Conservation (phyloP, 176 grass and related monocot species). For the Zea luxurians region DNA sequence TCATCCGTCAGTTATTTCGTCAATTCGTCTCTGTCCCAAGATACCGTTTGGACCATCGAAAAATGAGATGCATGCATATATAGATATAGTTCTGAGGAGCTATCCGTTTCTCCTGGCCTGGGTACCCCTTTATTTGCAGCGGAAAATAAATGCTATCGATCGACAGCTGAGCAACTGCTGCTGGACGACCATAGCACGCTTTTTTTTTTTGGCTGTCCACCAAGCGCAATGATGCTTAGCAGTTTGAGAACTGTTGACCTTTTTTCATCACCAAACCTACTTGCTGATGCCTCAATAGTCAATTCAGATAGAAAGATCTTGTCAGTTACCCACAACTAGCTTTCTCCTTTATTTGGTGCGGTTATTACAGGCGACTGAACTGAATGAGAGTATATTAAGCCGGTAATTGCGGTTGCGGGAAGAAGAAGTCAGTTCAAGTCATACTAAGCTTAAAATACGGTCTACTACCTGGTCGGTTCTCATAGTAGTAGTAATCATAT, state of each 20-base stretch:
- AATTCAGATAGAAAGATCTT: not conserved
- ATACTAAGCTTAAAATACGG: not conserved
- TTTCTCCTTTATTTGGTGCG: slow-evolving; percentile 13
- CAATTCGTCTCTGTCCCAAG: slow-evolving; percentile 42
- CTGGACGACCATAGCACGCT: not conserved
- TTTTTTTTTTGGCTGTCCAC: not conserved
- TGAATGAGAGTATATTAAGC: not conserved
- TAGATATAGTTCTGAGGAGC: too few species aligned
- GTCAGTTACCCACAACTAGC: not conserved
- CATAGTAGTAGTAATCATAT: too few species aligned
- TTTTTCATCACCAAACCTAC: not conserved
- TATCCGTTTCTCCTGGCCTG: not conserved
- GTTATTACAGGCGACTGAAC: not conserved
- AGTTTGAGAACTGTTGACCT: not conserved
- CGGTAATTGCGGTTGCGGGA: slow-evolving; percentile 26
- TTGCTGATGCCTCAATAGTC: not conserved
- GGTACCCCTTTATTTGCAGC: too few species aligned
- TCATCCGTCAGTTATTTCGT: slow-evolving; percentile 39
- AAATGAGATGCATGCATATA: not conserved
- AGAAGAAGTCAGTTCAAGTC: slow-evolving; percentile 4
- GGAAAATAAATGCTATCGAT: not conserved
- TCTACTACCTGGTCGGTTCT: not conserved
- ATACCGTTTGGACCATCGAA: not conserved
- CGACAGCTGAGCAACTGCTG: slow-evolving; percentile 2
- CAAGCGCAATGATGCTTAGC: slow-evolving; percentile 16